Percentiles rank a stretch among this genome's conserved stretches.
These are phyloP conservation scores for Trichophyton equinum DNA, from an alignment of 2,329 filamentous ascomycete genomes.

Conservation along the genomic window DNA sequence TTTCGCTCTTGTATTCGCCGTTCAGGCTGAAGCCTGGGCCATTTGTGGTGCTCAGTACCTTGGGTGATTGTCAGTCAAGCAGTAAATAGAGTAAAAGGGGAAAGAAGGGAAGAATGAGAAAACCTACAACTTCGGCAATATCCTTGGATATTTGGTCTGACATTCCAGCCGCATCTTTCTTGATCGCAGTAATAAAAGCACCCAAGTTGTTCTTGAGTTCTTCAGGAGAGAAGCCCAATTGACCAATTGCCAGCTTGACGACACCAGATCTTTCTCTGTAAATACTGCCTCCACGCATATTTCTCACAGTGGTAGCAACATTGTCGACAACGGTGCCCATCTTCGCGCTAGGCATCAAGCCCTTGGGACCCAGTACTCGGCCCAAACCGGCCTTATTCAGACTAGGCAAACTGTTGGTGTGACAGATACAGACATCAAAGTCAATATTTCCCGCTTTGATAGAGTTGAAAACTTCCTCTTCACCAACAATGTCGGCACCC, in stretches of 20 bases:
- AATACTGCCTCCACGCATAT: conserved; percentile 70
- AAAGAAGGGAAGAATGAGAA: neutral
- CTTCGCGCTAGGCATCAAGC: conserved; percentile 84
- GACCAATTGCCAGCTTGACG: conserved; percentile 78
- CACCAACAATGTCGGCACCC: conserved; percentile 72
- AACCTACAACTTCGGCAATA: conserved; percentile 54
- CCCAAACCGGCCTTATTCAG: conserved; percentile 72
- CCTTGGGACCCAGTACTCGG: conserved; percentile 71
- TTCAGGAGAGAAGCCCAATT: conserved; percentile 77
- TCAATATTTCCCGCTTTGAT: conserved; percentile 65
- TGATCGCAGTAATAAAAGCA: conserved; percentile 60
- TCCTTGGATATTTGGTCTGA: conserved; percentile 57
- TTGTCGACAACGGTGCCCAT: conserved; percentile 79
- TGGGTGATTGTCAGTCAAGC: conserved; percentile 47
- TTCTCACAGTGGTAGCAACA: conserved; percentile 59
- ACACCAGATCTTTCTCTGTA: conserved; percentile 80
- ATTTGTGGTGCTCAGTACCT: conserved; percentile 75
- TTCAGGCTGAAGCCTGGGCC: conserved; percentile 77
- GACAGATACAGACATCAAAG: conserved; percentile 83
- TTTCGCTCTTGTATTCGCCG: conserved; percentile 57
- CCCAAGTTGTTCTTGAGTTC: conserved; percentile 76
- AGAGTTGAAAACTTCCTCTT: conserved; percentile 70
- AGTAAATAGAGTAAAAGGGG: conserved; percentile 23
- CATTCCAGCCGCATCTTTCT: conserved; percentile 58
- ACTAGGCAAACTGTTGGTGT: conserved; percentile 61